Evolutionary conservation across 1,284 basidiomycete genomes (phyloP).

Genomic region (Laetiporus sulphureus): DNA sequence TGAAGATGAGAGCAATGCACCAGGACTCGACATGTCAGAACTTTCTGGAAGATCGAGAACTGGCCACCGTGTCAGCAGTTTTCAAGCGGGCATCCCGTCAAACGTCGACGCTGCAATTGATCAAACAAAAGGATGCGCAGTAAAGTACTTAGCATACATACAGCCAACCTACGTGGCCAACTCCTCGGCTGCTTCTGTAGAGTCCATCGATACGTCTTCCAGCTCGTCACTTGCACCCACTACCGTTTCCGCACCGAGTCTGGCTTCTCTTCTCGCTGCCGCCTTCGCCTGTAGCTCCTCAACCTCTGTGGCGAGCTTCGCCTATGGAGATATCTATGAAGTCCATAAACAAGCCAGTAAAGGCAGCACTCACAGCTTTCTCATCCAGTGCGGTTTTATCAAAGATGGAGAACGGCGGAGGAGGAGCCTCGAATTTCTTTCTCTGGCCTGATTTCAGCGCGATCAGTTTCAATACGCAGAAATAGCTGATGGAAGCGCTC

Average conservation of each 20-base stretch:
- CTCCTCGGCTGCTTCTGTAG: neutral
- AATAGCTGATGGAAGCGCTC: slow-evolving; percentile 12
- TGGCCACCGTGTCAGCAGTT: no score
- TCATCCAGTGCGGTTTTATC: slow-evolving; percentile 51
- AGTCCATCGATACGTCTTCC: slow-evolving; percentile 20
- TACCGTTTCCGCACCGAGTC: slow-evolving; percentile 5
- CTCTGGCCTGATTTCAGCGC: slow-evolving; percentile 29
- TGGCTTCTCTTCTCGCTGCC: slow-evolving; percentile 15
- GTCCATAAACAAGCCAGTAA: neutral
- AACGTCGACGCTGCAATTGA: no score
- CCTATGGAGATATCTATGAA: slow-evolving; percentile 23
- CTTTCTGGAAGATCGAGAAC: no score
- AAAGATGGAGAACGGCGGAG: slow-evolving; percentile 52
- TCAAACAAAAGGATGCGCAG: no score
- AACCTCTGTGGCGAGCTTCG: slow-evolving; percentile 42
- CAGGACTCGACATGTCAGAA: no score
- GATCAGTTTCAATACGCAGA: neutral
- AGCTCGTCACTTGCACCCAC: slow-evolving; percentile 7
- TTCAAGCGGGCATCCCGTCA: no score
- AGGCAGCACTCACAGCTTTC: slow-evolving; percentile 40
- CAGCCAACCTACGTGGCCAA: no score
- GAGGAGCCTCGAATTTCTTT: slow-evolving; percentile 31
- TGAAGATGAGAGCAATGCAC: no score
- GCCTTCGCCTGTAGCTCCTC: slow-evolving; percentile 33
- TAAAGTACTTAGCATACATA: no score